A percentile compares a stretch with the other conserved stretches of the same genome.
Evolutionary conservation across 2,329 filamentous ascomycete genomes (phyloP).

Genomic region (Fusarium pseudocircinatum): DNA sequence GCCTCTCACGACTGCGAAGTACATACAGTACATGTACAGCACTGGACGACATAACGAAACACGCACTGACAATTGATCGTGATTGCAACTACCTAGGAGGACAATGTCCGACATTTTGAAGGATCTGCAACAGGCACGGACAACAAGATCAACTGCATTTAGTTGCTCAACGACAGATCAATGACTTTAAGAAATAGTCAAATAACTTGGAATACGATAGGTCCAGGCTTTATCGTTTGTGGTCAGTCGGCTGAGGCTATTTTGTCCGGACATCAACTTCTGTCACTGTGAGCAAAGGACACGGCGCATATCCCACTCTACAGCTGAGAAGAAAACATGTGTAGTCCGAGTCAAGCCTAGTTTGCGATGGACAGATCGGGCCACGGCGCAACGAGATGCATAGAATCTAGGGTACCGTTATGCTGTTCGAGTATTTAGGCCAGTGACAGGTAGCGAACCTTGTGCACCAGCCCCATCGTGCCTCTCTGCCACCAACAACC

Average conservation of each 20-base stretch:
- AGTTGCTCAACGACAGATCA: conserved; percentile 16
- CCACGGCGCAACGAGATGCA: not conserved
- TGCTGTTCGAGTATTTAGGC: not conserved
- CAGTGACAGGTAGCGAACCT: conserved; percentile 1
- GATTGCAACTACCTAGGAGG: not conserved
- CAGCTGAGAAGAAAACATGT: not conserved
- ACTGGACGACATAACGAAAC: not conserved
- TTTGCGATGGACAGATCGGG: not conserved
- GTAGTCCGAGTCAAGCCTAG: not conserved
- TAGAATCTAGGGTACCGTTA: not conserved
- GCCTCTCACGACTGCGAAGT: not conserved
- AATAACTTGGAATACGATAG: not conserved
- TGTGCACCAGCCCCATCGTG: conserved; percentile 6
- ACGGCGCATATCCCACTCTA: not conserved
- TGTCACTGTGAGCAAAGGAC: not conserved
- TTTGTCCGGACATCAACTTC: not conserved
- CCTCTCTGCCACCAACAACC: conserved; percentile 14
- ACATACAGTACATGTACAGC: not conserved
- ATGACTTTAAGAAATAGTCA: not conserved
- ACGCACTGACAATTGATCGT: not conserved
- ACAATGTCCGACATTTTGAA: not conserved
- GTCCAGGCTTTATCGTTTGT: not conserved
- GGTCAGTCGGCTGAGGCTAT: not conserved
- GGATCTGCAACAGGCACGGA: not conserved
- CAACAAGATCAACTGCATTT: not conserved